phyloP scores from a whole-genome alignment of 495 filamentous ascomycete genomes.

The Aspergillus conjunctus region DNA sequence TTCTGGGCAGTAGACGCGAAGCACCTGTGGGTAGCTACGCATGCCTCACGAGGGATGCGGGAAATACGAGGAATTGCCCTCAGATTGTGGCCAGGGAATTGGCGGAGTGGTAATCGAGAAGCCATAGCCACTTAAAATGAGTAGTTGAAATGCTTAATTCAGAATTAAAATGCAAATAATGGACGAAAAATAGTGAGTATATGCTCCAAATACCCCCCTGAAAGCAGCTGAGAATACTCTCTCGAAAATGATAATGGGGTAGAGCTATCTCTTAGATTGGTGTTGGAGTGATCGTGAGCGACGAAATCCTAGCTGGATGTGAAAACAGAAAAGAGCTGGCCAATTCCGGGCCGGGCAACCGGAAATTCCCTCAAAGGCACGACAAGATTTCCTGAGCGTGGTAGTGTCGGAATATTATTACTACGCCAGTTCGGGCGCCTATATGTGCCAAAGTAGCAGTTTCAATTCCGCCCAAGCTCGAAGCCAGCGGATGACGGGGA shows the following conservation, averaged over 20 bases:
- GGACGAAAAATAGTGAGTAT: neutral
- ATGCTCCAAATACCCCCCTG: neutral
- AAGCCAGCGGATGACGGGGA: neutral
- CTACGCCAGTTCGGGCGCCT: constrained; percentile 33
- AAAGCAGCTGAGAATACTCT: neutral
- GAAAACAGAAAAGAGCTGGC: constrained; percentile 14
- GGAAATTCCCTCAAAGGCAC: constrained; percentile 29
- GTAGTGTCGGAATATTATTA: constrained; percentile 45
- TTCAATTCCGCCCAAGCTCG: constrained; percentile 3
- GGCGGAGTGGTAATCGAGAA: constrained; percentile 45
- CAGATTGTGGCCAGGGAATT: constrained; percentile 41
- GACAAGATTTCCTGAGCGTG: constrained; percentile 23
- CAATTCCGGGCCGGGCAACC: constrained; percentile 35
- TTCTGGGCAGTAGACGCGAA: constrained; percentile 21
- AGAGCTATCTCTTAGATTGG: neutral
- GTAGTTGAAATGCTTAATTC: neutral
- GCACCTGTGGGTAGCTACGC: constrained; percentile 19
- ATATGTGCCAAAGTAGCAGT: constrained; percentile 29
- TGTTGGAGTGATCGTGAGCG: constrained; percentile 6
- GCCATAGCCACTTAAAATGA: constrained; percentile 36
- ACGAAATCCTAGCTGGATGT: constrained; percentile 21
- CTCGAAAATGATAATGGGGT: too few relatives aligned
- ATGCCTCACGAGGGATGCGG: constrained; percentile 22
- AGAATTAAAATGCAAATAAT: neutral
- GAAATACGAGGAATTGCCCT: constrained; percentile 34